phyloP scores from a whole-genome alignment of 2,329 filamentous ascomycete genomes.

The Sporothrix sp. region DNA sequence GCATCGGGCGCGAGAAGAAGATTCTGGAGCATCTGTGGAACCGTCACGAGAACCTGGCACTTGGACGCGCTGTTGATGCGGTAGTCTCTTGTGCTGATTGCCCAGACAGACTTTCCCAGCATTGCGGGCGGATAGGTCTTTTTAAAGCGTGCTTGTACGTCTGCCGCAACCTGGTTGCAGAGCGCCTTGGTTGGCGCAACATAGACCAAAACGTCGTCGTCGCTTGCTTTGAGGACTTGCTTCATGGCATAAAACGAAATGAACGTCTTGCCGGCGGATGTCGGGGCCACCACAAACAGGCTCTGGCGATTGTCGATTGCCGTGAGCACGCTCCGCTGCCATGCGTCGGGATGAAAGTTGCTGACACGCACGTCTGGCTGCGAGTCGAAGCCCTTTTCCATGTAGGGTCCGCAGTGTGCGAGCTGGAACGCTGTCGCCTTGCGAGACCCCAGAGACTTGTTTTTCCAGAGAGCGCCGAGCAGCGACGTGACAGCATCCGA shows the following conservation, averaged over 20 bases:
- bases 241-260: conserved; percentile 81
- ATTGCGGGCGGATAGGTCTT: conserved; percentile 47
- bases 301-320: conserved; percentile 61
- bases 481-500: neutral
- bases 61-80: conserved; percentile 62
- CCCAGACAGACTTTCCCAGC: conserved; percentile 61
- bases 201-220: conserved; percentile 65
- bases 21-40: conserved; percentile 69
- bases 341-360: conserved; percentile 60
- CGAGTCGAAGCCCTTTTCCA: conserved; percentile 66
- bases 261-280: conserved; percentile 73
- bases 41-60: conserved; percentile 68
- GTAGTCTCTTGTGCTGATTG: conserved; percentile 67
- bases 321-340: conserved; percentile 66
- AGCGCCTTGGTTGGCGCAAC: conserved; percentile 74
- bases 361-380: conserved; percentile 55
- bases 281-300: conserved; percentile 67
- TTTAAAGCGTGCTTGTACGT: conserved; percentile 63
- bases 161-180: conserved; percentile 74
- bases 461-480: neutral
- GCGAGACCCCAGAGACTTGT: neutral
- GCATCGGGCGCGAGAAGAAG: conserved; percentile 61
- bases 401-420: conserved; percentile 58
- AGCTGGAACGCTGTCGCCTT: conserved; percentile 50
- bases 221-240: conserved; percentile 55